Conservation (phyloP, 2,329 filamentous ascomycete species). For the Trichoderma gracile region DNA sequence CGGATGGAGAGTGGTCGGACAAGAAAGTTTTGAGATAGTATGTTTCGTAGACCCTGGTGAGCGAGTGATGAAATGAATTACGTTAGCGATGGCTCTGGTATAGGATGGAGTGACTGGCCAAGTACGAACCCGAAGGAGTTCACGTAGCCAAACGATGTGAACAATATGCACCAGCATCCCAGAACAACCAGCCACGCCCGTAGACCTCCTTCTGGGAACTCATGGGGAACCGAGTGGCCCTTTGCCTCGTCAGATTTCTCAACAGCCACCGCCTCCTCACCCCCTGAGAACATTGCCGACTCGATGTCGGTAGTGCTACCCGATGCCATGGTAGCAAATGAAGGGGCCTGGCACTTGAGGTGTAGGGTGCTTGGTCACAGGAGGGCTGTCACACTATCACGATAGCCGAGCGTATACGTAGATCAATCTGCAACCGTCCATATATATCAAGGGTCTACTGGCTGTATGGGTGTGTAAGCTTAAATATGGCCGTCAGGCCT, state of each 20-base stretch:
- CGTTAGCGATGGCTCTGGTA: not conserved
- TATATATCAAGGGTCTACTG: not conserved
- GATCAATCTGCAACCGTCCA: not conserved
- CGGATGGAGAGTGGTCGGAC: not conserved
- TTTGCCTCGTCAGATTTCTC: not conserved
- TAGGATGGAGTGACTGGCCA: not conserved
- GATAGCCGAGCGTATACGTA: constrained; percentile 12
- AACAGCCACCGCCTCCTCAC: not conserved
- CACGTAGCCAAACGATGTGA: constrained; percentile 11
- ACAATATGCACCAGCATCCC: constrained; percentile 13
- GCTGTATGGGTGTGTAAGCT: not conserved
- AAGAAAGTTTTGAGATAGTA: constrained; percentile 10
- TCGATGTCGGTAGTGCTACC: constrained; percentile 18
- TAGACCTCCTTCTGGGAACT: constrained; percentile 7
- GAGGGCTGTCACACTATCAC: not conserved
- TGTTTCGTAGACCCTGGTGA: constrained; percentile 12
- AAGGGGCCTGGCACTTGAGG: not conserved
- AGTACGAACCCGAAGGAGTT: constrained; percentile 15
- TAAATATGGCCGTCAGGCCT: not conserved
- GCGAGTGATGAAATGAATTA: not conserved
- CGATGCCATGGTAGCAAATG: constrained; percentile 6
- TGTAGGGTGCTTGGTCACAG: not conserved
- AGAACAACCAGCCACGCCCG: constrained; percentile 17
- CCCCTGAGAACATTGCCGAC: constrained; percentile 11
- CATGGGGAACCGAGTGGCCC: not conserved